phyloP scores from a whole-genome alignment of 139 green algal genomes.

The Coccomyxa sp. region DNA sequence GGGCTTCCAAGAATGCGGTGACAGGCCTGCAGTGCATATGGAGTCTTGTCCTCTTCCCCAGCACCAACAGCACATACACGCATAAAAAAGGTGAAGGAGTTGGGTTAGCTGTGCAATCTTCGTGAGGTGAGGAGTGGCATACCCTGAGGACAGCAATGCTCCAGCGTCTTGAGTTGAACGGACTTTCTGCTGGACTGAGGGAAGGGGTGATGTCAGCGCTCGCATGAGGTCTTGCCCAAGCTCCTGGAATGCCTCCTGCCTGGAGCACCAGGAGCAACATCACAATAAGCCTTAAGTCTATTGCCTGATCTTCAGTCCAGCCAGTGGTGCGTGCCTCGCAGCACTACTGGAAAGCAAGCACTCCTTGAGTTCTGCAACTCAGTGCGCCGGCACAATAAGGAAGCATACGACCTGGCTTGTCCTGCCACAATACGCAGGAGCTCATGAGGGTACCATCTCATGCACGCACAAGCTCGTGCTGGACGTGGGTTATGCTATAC shows the following conservation, averaged over 20 bases:
- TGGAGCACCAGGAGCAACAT: neutral
- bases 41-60: neutral
- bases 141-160: neutral
- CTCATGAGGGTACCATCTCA: neutral
- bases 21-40: neutral
- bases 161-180: neutral
- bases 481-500: neutral
- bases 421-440: neutral
- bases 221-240: neutral
- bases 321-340: too few species aligned
- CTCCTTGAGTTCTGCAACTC: too few species aligned
- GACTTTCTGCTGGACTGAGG: neutral
- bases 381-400: too few species aligned
- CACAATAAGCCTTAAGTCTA: neutral
- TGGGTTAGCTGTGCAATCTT: neutral
- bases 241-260: neutral
- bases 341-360: too few species aligned
- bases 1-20: neutral
- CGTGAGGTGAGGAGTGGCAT: neutral
- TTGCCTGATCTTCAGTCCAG: neutral
- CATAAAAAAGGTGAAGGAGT: neutral
- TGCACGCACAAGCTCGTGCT: neutral
- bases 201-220: neutral
- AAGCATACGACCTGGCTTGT: neutral
- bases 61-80: neutral